Evolutionary conservation across 1,139 yeast genomes (phyloP).

Genomic region (Yamadazyma triangularis): DNA sequence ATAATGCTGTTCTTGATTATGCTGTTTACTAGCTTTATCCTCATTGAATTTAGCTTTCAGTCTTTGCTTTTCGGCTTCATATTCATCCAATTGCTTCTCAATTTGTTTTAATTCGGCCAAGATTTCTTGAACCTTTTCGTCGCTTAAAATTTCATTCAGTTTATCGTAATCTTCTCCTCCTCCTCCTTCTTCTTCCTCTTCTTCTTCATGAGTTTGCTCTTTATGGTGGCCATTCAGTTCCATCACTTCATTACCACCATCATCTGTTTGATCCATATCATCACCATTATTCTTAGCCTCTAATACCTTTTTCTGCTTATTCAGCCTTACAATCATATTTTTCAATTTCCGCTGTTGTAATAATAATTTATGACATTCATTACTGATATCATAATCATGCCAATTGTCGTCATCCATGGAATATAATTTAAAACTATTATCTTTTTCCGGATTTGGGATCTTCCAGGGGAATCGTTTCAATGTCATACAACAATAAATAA

Average conservation of each 20-base stretch:
- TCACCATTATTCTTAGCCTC: constrained; percentile 2
- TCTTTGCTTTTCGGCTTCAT: constrained; percentile 32
- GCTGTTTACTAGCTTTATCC: constrained; percentile 8
- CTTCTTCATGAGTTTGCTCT: constrained; percentile 2
- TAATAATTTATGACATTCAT: constrained; percentile 45
- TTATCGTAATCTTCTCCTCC: constrained; percentile 7
- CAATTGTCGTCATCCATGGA: constrained; percentile 53
- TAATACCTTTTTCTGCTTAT: constrained; percentile 31
- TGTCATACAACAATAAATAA: constrained; percentile 94
- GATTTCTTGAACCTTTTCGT: constrained; percentile 31
- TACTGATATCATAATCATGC: constrained; percentile 49
- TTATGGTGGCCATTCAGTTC: constrained; percentile 4
- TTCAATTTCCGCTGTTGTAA: constrained; percentile 44
- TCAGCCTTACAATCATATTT: constrained; percentile 40
- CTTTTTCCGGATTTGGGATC: constrained; percentile 76
- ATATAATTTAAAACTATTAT: constrained; percentile 68
- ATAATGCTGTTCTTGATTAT: constrained; percentile 5
- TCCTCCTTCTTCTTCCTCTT: constrained; percentile 6
- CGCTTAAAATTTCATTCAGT: constrained; percentile 27
- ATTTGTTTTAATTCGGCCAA: constrained; percentile 31
- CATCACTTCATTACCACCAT: constrained; percentile 8
- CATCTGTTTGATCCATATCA: neutral
- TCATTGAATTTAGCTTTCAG: constrained; percentile 31
- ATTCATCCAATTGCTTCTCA: constrained; percentile 35
- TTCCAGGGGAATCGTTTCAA: constrained; percentile 96